Conservation (phyloP, 2,329 filamentous ascomycete species). For the Aspergillus fijiensis region DNA sequence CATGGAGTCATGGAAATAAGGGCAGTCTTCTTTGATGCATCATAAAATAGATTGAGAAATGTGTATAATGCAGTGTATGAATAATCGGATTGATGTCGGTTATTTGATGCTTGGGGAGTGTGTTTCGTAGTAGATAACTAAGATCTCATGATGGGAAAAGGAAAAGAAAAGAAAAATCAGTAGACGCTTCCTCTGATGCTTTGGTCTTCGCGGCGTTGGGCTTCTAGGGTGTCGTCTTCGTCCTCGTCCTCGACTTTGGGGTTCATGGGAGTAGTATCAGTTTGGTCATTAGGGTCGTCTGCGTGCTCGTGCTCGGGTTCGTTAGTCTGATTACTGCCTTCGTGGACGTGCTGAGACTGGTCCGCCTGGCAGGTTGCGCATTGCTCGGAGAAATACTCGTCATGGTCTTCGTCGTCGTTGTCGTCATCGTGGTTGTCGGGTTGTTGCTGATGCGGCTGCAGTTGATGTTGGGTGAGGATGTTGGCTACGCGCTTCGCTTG, state of each 20-base stretch:
- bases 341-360: neutral
- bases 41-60: too few relatives aligned
- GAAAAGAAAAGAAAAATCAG: constrained; percentile 5
- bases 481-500: constrained; percentile 21
- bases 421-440: neutral
- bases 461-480: constrained; percentile 25
- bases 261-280: neutral
- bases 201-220: neutral
- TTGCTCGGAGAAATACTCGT: neutral
- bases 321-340: neutral
- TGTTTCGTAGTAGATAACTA: too few relatives aligned
- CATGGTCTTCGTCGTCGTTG: neutral
- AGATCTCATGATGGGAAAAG: neutral
- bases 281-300: neutral
- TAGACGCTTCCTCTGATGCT: neutral
- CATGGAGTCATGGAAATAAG: too few relatives aligned
- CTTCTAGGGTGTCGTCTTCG: neutral
- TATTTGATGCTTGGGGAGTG: too few relatives aligned
- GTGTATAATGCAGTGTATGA: too few relatives aligned
- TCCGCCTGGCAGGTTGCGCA: neutral
- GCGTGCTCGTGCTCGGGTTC: neutral
- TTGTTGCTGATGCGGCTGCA: neutral
- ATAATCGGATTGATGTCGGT: too few relatives aligned
- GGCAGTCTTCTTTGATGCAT: too few relatives aligned
- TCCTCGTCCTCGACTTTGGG: neutral